Evolutionary conservation across 2,329 filamentous ascomycete genomes (phyloP).

Genomic region (Coleophoma crateriformis): DNA sequence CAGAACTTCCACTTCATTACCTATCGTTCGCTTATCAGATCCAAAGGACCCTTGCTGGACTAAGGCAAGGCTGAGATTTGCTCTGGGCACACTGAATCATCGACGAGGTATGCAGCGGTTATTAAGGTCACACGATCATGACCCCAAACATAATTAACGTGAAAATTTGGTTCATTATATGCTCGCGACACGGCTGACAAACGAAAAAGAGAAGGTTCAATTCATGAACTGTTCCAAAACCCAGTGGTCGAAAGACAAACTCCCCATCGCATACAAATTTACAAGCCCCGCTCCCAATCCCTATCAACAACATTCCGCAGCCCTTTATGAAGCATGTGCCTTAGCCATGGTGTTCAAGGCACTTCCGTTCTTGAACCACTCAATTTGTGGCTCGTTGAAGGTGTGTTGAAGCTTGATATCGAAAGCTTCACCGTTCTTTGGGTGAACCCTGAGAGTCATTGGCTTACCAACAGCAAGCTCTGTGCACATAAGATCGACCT

Average conservation of each 20-base stretch:
- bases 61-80: too few relatives aligned
- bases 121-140: too few relatives aligned
- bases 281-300: slow-evolving; percentile 1
- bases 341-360: slow-evolving; percentile 99
- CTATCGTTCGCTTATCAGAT: too few relatives aligned
- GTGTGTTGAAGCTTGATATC: slow-evolving; percentile 86
- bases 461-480: slow-evolving; percentile 90
- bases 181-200: neutral
- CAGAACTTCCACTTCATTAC: too few relatives aligned
- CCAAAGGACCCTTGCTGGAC: too few relatives aligned
- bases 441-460: slow-evolving; percentile 86
- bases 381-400: slow-evolving; percentile 95
- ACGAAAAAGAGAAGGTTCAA: neutral
- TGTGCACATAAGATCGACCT: slow-evolving; percentile 80
- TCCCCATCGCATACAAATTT: slow-evolving; percentile 2
- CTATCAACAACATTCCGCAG: slow-evolving; percentile 3
- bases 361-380: slow-evolving; percentile 99
- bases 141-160: neutral
- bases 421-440: slow-evolving; percentile 76
- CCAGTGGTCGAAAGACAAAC: slow-evolving; percentile 1
- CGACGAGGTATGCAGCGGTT: too few relatives aligned
- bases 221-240: neutral
- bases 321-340: slow-evolving; percentile 25
- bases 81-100: too few relatives aligned
- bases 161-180: neutral